Evolutionary conservation across 1,139 yeast species (phyloP).

Genomic region (Hyphopichia pseudoburtonii): DNA sequence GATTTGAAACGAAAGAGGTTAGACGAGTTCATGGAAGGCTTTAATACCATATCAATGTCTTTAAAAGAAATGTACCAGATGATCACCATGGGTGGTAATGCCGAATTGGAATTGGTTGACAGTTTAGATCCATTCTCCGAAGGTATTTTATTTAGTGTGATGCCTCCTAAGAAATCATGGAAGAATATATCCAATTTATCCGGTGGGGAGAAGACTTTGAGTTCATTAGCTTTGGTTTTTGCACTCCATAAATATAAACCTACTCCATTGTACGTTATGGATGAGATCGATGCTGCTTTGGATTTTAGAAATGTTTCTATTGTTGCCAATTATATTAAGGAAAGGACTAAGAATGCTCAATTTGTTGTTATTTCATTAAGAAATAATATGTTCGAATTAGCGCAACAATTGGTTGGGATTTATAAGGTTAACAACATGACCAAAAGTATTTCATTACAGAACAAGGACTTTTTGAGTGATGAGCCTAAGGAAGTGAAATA

Average conservation of each 20-base stretch:
- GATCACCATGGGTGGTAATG: slow-evolving; percentile 99
- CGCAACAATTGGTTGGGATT: slow-evolving; percentile 91
- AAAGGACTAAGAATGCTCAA: slow-evolving; percentile 93
- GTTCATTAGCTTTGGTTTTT: slow-evolving; percentile 93
- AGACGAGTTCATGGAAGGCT: slow-evolving; percentile 93
- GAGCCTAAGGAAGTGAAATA: neutral
- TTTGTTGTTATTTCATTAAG: slow-evolving; percentile 92
- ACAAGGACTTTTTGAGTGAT: slow-evolving; percentile 45
- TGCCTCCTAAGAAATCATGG: slow-evolving; percentile 99
- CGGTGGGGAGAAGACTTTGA: slow-evolving; percentile 96
- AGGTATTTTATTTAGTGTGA: slow-evolving; percentile 93
- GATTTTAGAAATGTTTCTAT: slow-evolving; percentile 96
- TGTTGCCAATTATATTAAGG: slow-evolving; percentile 95
- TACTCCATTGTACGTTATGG: slow-evolving; percentile 98
- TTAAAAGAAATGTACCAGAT: slow-evolving; percentile 96
- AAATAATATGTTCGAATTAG: slow-evolving; percentile 96
- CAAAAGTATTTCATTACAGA: slow-evolving; percentile 73
- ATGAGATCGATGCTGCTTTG: slow-evolving; percentile 97
- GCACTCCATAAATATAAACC: slow-evolving; percentile 96
- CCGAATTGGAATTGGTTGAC: slow-evolving; percentile 93
- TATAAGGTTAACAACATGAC: slow-evolving; percentile 94
- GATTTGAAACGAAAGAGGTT: slow-evolving; percentile 71
- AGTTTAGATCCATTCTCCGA: slow-evolving; percentile 97
- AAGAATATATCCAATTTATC: slow-evolving; percentile 90
- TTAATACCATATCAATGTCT: slow-evolving; percentile 80